phyloP scores from a whole-genome alignment of 805 yeast genomes.

The Metschnikowia kofuensis region DNA sequence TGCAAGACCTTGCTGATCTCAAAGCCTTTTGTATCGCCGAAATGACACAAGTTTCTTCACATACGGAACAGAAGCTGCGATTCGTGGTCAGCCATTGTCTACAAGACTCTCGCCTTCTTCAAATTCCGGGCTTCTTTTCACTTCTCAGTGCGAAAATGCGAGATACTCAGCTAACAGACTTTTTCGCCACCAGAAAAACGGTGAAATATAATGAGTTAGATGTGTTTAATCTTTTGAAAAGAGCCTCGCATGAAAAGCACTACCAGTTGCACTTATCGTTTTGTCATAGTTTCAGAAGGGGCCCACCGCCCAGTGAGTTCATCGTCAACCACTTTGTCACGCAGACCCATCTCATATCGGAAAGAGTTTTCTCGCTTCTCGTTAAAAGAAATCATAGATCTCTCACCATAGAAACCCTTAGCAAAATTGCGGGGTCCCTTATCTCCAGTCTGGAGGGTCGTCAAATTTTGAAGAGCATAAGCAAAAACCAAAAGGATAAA shows the following conservation, averaged over 20 bases:
- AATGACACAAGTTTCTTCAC: background rate
- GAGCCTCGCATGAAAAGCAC: background rate
- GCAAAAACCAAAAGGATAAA: background rate
- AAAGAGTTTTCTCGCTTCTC: background rate
- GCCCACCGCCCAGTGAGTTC: constrained; percentile 2
- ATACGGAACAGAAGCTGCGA: background rate
- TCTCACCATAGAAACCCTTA: constrained; percentile 1
- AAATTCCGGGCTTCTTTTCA: constrained; percentile 6
- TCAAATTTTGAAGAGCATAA: constrained; percentile 4
- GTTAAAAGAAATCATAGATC: background rate
- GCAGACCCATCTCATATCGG: constrained; percentile 1
- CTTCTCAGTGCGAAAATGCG: background rate
- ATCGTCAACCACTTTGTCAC: constrained; percentile 3
- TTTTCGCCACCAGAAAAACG: background rate
- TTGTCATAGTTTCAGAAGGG: constrained; percentile 1
- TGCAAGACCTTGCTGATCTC: background rate
- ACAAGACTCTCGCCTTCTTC: constrained; percentile 2
- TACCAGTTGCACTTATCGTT: constrained; percentile 5
- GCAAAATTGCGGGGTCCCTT: background rate
- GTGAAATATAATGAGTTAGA: constrained; percentile 10
- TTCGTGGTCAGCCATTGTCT: background rate
- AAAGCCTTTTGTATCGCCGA: constrained; percentile 1
- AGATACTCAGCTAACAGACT: background rate
- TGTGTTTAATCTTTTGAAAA: background rate
- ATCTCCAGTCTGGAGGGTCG: constrained; percentile 3